A percentile compares a stretch with the other conserved stretches of the same genome.
These are phyloP conservation scores for Alternaria tenuissima DNA, from an alignment of 2,329 filamentous ascomycete species.

Conservation along the genomic window DNA sequence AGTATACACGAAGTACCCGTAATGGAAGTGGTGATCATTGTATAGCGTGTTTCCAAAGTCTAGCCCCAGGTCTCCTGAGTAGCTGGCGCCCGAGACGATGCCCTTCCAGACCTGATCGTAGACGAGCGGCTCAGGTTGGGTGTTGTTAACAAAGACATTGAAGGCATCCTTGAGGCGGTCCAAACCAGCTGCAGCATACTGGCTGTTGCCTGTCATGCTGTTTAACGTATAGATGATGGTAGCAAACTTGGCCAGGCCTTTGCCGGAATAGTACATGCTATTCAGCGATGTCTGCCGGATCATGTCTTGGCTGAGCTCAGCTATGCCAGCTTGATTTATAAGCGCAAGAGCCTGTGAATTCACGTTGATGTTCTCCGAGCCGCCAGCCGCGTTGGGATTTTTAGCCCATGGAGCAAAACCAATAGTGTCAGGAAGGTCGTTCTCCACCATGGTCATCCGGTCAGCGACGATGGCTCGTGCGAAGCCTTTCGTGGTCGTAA, in stretches of 20 bases:
- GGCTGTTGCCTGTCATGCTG: conserved; percentile 67
- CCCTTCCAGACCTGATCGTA: conserved; percentile 77
- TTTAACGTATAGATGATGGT: conserved; percentile 57
- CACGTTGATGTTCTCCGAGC: conserved; percentile 48
- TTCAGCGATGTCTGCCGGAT: conserved; percentile 75
- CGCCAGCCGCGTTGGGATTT: conserved; percentile 47
- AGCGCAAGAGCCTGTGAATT: conserved; percentile 61
- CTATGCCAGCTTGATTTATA: conserved; percentile 69
- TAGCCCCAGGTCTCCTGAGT: conserved; percentile 57
- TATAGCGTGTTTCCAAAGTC: conserved; percentile 94
- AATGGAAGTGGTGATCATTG: conserved; percentile 74
- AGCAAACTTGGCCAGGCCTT: conserved; percentile 56
- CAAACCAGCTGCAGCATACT: conserved; percentile 61
- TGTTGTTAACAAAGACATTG: conserved; percentile 58
- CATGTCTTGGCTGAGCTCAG: conserved; percentile 82
- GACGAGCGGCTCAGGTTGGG: conserved; percentile 61
- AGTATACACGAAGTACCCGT: conserved; percentile 88
- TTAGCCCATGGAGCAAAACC: conserved; percentile 83
- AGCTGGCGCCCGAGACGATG: conserved; percentile 76
- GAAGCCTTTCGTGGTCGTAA: conserved; percentile 87
- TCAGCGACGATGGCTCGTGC: conserved; percentile 69
- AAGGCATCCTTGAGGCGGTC: conserved; percentile 60
- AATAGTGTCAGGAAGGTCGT: conserved; percentile 72
- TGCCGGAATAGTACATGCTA: conserved; percentile 93
- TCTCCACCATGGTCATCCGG: conserved; percentile 74